Percentiles rank a stretch among this genome's conserved stretches.
phyloP scores from a whole-genome alignment of 805 yeast species.

The Candida yuanshanica region DNA sequence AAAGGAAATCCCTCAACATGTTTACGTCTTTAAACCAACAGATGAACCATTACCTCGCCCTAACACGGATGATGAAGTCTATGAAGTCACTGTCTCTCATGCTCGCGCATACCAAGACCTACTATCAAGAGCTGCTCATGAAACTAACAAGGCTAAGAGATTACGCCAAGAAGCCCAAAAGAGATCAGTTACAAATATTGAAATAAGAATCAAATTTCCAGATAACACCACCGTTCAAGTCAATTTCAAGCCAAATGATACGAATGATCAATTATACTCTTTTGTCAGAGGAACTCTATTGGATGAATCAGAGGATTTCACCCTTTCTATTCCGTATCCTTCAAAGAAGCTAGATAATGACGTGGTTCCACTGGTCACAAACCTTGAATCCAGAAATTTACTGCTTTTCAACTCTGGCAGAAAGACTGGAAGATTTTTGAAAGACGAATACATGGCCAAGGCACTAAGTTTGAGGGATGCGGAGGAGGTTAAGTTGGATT shows the following conservation, averaged over 20 bases:
- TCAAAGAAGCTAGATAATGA: constrained; percentile 25
- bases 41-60: constrained; percentile 8
- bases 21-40: constrained; percentile 20
- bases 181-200: constrained; percentile 24
- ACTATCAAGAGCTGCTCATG: constrained; percentile 35
- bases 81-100: constrained; percentile 45
- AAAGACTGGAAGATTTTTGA: constrained; percentile 24
- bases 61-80: constrained; percentile 31
- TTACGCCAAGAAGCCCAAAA: constrained; percentile 24
- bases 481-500: constrained; percentile 19
- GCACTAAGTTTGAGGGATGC: constrained; percentile 31
- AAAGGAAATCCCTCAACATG: constrained; percentile 18
- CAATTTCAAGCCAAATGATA: constrained; percentile 40
- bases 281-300: constrained; percentile 26
- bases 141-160: constrained; percentile 36
- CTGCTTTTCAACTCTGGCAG: constrained; percentile 27
- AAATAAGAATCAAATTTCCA: constrained; percentile 51
- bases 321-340: constrained; percentile 46
- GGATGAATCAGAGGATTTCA: constrained; percentile 28
- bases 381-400: constrained; percentile 43
- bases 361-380: constrained; percentile 27
- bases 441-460: constrained; percentile 20
- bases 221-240: constrained; percentile 49
- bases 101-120: constrained; percentile 49
- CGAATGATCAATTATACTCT: constrained; percentile 27